Base-by-base conservation (phyloP, 2,329 filamentous ascomycete species). In the Alternaria sp. region DNA sequence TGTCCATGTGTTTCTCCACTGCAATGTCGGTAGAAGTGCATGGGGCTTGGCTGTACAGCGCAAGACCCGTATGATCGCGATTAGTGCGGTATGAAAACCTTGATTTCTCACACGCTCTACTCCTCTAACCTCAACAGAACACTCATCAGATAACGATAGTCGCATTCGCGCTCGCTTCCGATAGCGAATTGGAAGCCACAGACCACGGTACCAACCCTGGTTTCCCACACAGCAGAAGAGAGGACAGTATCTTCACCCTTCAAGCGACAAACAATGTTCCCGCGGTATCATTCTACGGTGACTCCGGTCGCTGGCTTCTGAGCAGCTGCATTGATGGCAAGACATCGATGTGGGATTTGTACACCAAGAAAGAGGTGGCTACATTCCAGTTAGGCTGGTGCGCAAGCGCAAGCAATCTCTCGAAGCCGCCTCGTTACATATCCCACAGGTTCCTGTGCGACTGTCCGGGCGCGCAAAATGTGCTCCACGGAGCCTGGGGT, bases 41-140 rank as follows among this genome's bases (percentile, higher is more conserved):
- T 99, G 96, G 96, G 96, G 95, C 0, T 80, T 97, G 51, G 91
- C 93, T 8, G 86, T 97, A 11, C 95, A 98, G 77, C 86, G 88
- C 65, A 83, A 89, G 66, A 93, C 92, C n/a, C 89, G 94, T 0
- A 83, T 97, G 65, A 91, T 99, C 66, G 96, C 95, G 0, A 90
- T 96, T 43, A 92, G 92, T 71, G 89, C 92, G 0, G 49, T 53
- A 53, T 41, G 28, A 53, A 6, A n/a, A n/a, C 5, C 11, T 23
- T 15, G 3, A 23, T 4, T 15, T 5, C 20, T 25, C 20, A 37
- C 30, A 37, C 20, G 14, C 15, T 18, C 20, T 53, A 6, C 28
- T 25, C 49, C 20, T 37, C 49, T 53, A 5, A 53, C 49, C 49
- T 33, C 37, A 41, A 41, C 14, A 53, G 49, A 99, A 99, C 76